Evolutionary conservation across 805 yeast genomes (phyloP).

Genomic region (Wickerhamiella vanderwaltii): DNA sequence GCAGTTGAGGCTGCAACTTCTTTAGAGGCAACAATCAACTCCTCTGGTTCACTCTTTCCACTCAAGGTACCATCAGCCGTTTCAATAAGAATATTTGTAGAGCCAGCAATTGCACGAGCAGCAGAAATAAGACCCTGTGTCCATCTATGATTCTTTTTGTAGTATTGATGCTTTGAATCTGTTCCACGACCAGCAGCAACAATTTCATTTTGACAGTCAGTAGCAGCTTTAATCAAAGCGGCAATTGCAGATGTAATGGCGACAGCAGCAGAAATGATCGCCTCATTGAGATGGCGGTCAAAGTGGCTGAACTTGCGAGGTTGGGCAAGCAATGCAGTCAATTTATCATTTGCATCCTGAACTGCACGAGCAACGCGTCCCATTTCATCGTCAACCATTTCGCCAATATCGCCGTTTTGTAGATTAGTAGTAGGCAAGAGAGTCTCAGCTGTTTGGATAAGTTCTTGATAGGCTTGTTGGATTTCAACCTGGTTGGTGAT

Average conservation of each 20-base stretch:
- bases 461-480: conserved; percentile 54
- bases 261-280: conserved; percentile 64
- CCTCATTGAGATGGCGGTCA: conserved; percentile 60
- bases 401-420: conserved; percentile 42
- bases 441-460: conserved; percentile 44
- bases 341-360: conserved; percentile 48
- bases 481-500: conserved; percentile 64
- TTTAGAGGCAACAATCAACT: conserved; percentile 77
- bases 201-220: conserved; percentile 72
- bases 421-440: conserved; percentile 36
- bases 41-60: conserved; percentile 56
- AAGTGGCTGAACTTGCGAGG: conserved; percentile 39
- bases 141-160: conserved; percentile 83
- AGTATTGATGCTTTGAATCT: conserved; percentile 57
- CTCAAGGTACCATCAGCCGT: conserved; percentile 78
- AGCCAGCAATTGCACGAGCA: conserved; percentile 70
- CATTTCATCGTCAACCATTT: conserved; percentile 63
- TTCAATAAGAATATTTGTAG: conserved; percentile 68
- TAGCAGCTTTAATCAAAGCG: conserved; percentile 57
- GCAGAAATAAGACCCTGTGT: conserved; percentile 88
- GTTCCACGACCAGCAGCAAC: conserved; percentile 58
- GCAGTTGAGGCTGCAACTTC: conserved; percentile 90
- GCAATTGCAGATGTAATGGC: conserved; percentile 72
- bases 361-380: conserved; percentile 59
- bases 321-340: conserved; percentile 39